Conservation (phyloP, 177 flowering plant species). For the Vitis hybrid region DNA sequence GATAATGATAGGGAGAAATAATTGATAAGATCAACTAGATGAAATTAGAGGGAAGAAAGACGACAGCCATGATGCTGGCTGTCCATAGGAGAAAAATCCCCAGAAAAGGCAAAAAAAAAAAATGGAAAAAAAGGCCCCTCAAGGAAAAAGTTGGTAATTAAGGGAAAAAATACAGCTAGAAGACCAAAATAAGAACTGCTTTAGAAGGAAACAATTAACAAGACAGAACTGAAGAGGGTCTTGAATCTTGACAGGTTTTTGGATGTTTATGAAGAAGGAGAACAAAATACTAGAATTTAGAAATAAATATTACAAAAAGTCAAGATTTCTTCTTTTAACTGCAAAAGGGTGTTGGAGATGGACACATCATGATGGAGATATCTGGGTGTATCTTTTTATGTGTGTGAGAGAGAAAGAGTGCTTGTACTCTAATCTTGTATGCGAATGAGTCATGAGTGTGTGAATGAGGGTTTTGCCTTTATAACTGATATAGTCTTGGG, state of each 20-base stretch:
- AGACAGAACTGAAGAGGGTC: conserved; percentile 3
- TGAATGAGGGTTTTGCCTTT: too few relatives aligned
- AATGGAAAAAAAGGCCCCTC: neutral
- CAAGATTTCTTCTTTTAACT: neutral
- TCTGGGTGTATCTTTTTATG: too few relatives aligned
- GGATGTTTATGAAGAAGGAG: neutral
- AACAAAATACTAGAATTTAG: neutral
- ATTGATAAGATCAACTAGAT: conserved; percentile 10
- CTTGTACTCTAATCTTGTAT: too few relatives aligned
- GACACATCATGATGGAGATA: conserved; percentile 6
- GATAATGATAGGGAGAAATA: neutral
- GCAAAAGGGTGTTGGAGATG: neutral
- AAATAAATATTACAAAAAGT: neutral
- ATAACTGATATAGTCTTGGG: too few relatives aligned
- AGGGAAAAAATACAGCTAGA: neutral
- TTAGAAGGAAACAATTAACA: neutral
- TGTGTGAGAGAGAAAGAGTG: too few relatives aligned
- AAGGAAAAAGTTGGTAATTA: neutral
- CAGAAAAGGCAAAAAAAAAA: conserved; percentile 18
- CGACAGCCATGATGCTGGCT: conserved; percentile 16
- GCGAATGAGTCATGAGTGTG: too few relatives aligned
- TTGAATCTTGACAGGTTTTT: conserved; percentile 1
- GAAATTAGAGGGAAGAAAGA: conserved; percentile 3
- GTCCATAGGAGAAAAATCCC: neutral
- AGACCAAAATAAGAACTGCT: neutral